These are phyloP conservation scores for Lipomyces spencermartinsiae DNA, from an alignment of 805 yeast genomes.

Conservation along the genomic window DNA sequence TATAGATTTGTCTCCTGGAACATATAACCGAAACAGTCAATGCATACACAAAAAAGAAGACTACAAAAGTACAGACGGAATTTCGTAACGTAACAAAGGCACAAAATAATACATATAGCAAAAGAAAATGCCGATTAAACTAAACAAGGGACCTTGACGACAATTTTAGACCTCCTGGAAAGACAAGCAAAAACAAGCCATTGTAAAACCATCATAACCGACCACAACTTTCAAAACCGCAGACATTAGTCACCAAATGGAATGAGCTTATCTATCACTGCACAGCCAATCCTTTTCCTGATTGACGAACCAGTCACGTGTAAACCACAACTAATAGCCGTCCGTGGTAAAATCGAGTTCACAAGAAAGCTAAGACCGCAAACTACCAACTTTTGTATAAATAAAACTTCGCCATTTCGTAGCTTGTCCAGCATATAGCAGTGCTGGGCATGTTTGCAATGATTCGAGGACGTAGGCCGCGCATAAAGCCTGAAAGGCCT, in stretches of 20 bases:
- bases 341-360: background rate
- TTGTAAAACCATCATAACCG: background rate
- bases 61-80: background rate
- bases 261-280: background rate
- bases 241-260: background rate
- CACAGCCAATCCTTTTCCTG: background rate
- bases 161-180: background rate
- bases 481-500: slow-evolving; percentile 66
- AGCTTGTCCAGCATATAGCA: slow-evolving; percentile 97
- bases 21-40: background rate
- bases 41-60: slow-evolving; percentile 12
- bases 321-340: background rate
- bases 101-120: slow-evolving; percentile 4
- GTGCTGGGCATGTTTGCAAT: slow-evolving; percentile 94
- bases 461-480: slow-evolving; percentile 90
- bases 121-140: background rate
- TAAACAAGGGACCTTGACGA: background rate
- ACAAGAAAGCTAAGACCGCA: background rate
- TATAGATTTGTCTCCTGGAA: background rate
- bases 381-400: slow-evolving; percentile 26
- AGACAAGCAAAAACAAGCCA: background rate
- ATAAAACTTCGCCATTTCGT: slow-evolving; percentile 84
- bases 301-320: background rate
- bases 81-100: background rate
- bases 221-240: background rate